Percentiles rank a stretch among this genome's conserved stretches.
Evolutionary conservation across 2,329 filamentous ascomycete genomes (phyloP).

Genomic region (Clonostachys chloroleuca): DNA sequence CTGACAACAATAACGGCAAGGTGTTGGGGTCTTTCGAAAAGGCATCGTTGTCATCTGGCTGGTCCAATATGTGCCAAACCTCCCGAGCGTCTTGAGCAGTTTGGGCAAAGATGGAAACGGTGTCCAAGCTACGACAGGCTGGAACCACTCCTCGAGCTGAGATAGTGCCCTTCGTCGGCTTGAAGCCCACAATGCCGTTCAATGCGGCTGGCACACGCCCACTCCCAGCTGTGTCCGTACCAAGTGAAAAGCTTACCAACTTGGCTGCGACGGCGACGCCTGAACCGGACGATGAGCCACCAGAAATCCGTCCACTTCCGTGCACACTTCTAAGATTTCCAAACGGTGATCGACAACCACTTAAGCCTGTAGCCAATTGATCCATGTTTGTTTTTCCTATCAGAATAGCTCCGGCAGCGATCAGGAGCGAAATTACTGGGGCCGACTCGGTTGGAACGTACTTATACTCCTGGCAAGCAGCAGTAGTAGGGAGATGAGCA

Average conservation of each 20-base stretch:
- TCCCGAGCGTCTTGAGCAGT: conserved; percentile 39
- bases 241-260: conserved; percentile 50
- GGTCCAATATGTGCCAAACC: conserved; percentile 39
- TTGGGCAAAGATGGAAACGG: conserved; percentile 41
- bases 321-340: conserved; percentile 36
- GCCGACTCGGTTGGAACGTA: conserved; percentile 41
- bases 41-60: conserved; percentile 37
- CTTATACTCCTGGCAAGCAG: conserved; percentile 42
- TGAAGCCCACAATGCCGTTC: conserved; percentile 47
- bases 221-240: conserved; percentile 49
- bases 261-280: conserved; percentile 47
- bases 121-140: conserved; percentile 49
- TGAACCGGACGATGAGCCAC: conserved; percentile 52
- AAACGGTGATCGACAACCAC: conserved; percentile 53
- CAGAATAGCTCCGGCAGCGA: conserved; percentile 47
- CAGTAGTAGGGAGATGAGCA: conserved; percentile 42
- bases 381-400: conserved; percentile 53
- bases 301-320: conserved; percentile 20
- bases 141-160: conserved; percentile 40
- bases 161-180: conserved; percentile 43
- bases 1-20: conserved; percentile 33
- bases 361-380: conserved; percentile 57
- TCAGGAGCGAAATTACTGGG: conserved; percentile 37
- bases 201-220: conserved; percentile 43
- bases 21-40: conserved; percentile 47